A percentile compares a stretch with the other conserved stretches of the same genome.
Evolutionary conservation across 345 rosid genomes (phyloP).

Genomic region (Salix purpurea): DNA sequence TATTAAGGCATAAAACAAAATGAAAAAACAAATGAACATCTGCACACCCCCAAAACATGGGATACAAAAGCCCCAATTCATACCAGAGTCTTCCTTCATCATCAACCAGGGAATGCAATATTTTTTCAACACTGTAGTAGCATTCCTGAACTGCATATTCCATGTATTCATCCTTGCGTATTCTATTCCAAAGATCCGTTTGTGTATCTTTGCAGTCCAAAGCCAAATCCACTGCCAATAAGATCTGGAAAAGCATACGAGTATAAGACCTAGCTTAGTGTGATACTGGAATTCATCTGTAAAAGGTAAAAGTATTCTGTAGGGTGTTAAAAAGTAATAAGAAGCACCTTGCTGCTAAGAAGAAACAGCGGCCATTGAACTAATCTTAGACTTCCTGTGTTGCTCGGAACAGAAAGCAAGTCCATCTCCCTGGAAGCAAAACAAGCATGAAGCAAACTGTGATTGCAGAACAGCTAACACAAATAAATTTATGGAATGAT

Average conservation of each 20-base stretch:
- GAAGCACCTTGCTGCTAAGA: conserved; percentile 84
- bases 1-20: conserved; percentile 7
- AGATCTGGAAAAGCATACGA: conserved; percentile 48
- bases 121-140: conserved; percentile 77
- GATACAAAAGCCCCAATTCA: conserved; percentile 17
- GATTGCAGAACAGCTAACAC: conserved; percentile 8
- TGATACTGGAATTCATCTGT: background rate
- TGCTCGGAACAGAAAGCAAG: conserved; percentile 89
- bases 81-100: conserved; percentile 97
- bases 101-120: conserved; percentile 75
- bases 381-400: conserved; percentile 80
- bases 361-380: conserved; percentile 99
- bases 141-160: conserved; percentile 95
- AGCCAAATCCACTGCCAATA: conserved; percentile 92
- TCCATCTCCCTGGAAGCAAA: conserved; percentile 79
- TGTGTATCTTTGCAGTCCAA: conserved; percentile 85
- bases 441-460: background rate
- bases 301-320: background rate
- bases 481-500: conserved; percentile 6
- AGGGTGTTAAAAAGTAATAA: conserved; percentile 8
- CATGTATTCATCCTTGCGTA: conserved; percentile 93
- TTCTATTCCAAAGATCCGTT: conserved; percentile 67
- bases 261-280: background rate
- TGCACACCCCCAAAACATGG: background rate
- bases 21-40: conserved; percentile 12